Conservation (phyloP, 768 basidiomycete genomes). For the Pleurotus citrinopileatus region DNA sequence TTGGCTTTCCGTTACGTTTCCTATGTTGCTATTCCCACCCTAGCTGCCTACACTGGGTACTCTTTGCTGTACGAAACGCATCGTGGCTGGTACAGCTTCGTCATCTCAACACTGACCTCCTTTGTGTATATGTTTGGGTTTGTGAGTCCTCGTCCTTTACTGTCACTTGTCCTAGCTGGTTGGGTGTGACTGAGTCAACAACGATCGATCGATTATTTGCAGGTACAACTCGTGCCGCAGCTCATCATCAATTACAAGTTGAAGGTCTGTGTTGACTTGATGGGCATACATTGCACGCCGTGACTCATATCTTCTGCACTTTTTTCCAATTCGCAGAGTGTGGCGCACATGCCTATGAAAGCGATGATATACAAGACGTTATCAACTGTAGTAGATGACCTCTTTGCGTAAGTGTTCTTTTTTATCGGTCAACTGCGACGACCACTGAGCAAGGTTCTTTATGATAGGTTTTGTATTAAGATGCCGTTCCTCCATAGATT, state of each 20-base stretch:
- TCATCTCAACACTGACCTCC: slow-evolving; percentile 88
- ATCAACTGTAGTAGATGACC: slow-evolving; percentile 88
- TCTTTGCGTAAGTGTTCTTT: slow-evolving; percentile 63
- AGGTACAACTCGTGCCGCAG: slow-evolving; percentile 86
- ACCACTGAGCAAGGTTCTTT: slow-evolving; percentile 14
- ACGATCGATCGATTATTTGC: slow-evolving; percentile 14
- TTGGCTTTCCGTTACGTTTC: slow-evolving; percentile 95
- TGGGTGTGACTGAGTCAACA: slow-evolving; percentile 14
- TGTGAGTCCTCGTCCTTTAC: slow-evolving; percentile 52
- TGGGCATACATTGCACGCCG: slow-evolving; percentile 2
- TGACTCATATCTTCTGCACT: slow-evolving; percentile 9
- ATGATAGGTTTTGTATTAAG: slow-evolving; percentile 82
- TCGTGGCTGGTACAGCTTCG: slow-evolving; percentile 94
- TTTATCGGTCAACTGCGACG: slow-evolving; percentile 13
- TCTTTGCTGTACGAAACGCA: slow-evolving; percentile 83
- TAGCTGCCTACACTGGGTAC: slow-evolving; percentile 75
- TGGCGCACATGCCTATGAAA: slow-evolving; percentile 98
- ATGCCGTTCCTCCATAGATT: slow-evolving; percentile 85
- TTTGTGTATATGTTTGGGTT: slow-evolving; percentile 98
- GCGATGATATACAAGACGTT: slow-evolving; percentile 96
- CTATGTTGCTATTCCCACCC: slow-evolving; percentile 81
- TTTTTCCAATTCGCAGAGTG: slow-evolving; percentile 71
- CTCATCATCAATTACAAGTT: slow-evolving; percentile 97
- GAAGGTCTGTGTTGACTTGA: slow-evolving; percentile 55
- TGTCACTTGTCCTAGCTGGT: neutral